phyloP scores from a whole-genome alignment of 2,329 filamentous ascomycete species.

The Escovopsis sp. region DNA sequence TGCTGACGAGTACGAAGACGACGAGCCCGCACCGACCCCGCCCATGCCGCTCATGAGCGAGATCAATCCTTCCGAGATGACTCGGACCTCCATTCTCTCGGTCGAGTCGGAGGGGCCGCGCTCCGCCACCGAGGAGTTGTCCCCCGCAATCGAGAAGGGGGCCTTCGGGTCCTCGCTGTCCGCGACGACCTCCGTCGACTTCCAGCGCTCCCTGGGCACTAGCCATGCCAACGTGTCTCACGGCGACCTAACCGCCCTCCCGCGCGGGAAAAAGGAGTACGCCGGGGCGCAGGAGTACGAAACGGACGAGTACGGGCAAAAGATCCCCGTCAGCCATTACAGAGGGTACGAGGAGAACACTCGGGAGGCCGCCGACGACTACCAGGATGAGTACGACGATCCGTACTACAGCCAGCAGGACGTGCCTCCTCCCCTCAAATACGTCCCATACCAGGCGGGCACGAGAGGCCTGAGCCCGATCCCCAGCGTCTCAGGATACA shows the following conservation, averaged over 20 bases:
- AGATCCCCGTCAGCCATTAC: conserved; percentile 27
- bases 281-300: conserved; percentile 35
- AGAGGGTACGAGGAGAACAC: conserved; percentile 24
- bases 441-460: conserved; percentile 54
- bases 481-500: conserved; percentile 81
- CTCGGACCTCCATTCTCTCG: conserved; percentile 73
- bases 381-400: conserved; percentile 27
- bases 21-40: conserved; percentile 38
- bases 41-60: conserved; percentile 84
- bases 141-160: conserved; percentile 49
- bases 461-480: conserved; percentile 71
- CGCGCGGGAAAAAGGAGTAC: conserved; percentile 30
- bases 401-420: conserved; percentile 45
- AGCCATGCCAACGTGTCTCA: conserved; percentile 51
- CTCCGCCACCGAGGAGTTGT: conserved; percentile 49
- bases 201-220: conserved; percentile 50
- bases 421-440: conserved; percentile 48
- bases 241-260: conserved; percentile 41
- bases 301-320: conserved; percentile 29
- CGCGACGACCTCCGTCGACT: conserved; percentile 37
- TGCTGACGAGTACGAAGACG: conserved; percentile 35
- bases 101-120: conserved; percentile 61
- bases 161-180: conserved; percentile 24
- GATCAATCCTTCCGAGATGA: conserved; percentile 73
- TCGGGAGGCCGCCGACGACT: conserved; percentile 19